These are phyloP conservation scores for Coprinopsis strossmayeri DNA, from an alignment of 768 basidiomycete genomes.

Conservation along the genomic window DNA sequence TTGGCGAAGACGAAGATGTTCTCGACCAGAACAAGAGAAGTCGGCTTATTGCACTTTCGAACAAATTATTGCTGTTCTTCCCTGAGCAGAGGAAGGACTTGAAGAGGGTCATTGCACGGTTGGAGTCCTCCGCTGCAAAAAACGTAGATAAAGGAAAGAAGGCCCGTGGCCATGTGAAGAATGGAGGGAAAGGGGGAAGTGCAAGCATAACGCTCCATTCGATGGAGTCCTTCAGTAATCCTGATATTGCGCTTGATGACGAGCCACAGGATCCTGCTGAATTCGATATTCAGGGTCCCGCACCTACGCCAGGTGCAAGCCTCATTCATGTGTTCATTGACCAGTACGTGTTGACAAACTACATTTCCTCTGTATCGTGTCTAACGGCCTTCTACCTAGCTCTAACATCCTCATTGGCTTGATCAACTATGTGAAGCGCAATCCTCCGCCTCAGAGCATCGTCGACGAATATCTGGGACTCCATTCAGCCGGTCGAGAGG, in stretches of 20 bases:
- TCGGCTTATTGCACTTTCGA: constrained; percentile 48
- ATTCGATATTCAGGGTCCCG: constrained; percentile 25
- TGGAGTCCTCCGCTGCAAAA: no score
- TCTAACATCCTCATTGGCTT: constrained; percentile 87
- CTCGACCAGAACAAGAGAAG: constrained; percentile 23
- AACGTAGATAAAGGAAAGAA: constrained; percentile 12
- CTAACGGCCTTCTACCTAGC: constrained; percentile 40
- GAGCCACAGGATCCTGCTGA: constrained; percentile 23
- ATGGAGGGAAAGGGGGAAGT: constrained; percentile 4
- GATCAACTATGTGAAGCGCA: constrained; percentile 57
- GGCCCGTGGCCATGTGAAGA: constrained; percentile 9
- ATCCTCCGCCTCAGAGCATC: constrained; percentile 4
- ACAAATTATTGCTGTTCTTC: constrained; percentile 49
- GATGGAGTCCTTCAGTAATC: background rate
- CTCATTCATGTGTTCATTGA: constrained; percentile 49
- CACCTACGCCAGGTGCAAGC: constrained; percentile 25
- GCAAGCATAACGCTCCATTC: background rate
- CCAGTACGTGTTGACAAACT: constrained; percentile 51
- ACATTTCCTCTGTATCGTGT: background rate
- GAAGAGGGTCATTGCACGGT: constrained; percentile 17
- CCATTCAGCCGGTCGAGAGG: no score
- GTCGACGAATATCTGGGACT: constrained; percentile 5
- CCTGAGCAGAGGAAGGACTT: constrained; percentile 38
- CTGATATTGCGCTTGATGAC: background rate
- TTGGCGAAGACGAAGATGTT: background rate